Evolutionary conservation across 2,329 filamentous ascomycete species (phyloP), one percentile per base, ranked within the genome.

Genomic region (Claviceps arundinis): DNA sequence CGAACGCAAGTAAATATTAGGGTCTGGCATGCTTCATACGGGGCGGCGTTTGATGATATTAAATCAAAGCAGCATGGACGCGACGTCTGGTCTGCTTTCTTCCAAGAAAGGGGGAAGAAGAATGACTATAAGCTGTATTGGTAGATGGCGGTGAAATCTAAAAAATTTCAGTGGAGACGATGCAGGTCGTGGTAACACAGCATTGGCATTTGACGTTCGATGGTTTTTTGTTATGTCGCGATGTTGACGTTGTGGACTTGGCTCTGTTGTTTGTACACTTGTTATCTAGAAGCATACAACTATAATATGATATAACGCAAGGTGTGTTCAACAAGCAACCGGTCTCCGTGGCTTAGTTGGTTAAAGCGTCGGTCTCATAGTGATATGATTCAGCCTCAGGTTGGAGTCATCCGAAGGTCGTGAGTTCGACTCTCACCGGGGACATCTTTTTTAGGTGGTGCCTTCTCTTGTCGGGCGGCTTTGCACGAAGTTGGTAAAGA

Each of bases 361-460:
- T 65, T 66, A 66, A 62, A 64, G 64, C 64, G 64, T 66, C 63
- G 63, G 64, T 65, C 64, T 65, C 64, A 51, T 47, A 47, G 7
- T 1, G 2, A 1, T 48, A 41, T 56, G 53, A 58, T 53, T 47
- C 52, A 56, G 65, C 68, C 66, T 14, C 2, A 49, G 49, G 42
- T 48, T 53, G 54, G 56, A 48, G 56, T 46, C n/a, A 60, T 60
- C 59, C 68, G 69, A 70, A 71, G 69, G 68, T 69, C 69, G 68
- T 65, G 69, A 75, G 73, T 65, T 76, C 74, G 65, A 70, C 61
- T 60, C 69, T 73, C 65, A 63, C 68, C 62, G 61, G 67, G 68
- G 67, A 70, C 68, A 68, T 24, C 52, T 46, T 5, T 47, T 58
- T 57, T 57, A n/a, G 51, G 4, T 9, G 2, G 8, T 4, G 5